Conservation (phyloP, 179 eudicot genomes). For the Silene noctiflora region DNA sequence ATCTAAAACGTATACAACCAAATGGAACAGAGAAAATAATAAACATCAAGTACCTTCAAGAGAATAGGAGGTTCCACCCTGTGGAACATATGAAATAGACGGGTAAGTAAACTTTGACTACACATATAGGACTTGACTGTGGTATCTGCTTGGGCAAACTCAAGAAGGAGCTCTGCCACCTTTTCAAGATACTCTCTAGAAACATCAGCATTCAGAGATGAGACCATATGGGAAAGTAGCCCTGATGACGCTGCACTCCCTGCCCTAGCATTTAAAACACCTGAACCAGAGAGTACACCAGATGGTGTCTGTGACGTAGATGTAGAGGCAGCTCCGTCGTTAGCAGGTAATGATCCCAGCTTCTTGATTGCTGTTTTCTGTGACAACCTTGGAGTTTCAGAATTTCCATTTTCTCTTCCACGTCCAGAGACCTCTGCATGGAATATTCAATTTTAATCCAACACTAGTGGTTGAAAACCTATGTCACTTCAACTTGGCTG, state of each 20-base stretch:
- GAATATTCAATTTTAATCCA: constrained; percentile 19
- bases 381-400: constrained; percentile 57
- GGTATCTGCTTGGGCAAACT: constrained; percentile 92
- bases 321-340: constrained; percentile 69
- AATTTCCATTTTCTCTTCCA: constrained; percentile 71
- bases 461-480: neutral
- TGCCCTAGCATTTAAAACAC: constrained; percentile 88
- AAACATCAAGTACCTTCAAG: constrained; percentile 55
- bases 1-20: too few species aligned
- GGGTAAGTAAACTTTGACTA: constrained; percentile 85
- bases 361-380: constrained; percentile 54
- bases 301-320: constrained; percentile 88
- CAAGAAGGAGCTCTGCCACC: constrained; percentile 94
- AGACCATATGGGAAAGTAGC: constrained; percentile 73
- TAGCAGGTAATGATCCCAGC: constrained; percentile 44
- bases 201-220: constrained; percentile 82
- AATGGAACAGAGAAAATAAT: neutral
- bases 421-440: constrained; percentile 77
- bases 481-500: neutral
- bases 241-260: constrained; percentile 96
- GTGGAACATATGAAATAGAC: constrained; percentile 95
- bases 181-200: constrained; percentile 91
- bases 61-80: constrained; percentile 91
- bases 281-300: constrained; percentile 95
- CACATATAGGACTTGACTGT: constrained; percentile 93